A percentile compares a stretch with the other conserved stretches of the same genome.
phyloP scores from a whole-genome alignment of 768 basidiomycete species.

The Lactarius akahatsu region DNA sequence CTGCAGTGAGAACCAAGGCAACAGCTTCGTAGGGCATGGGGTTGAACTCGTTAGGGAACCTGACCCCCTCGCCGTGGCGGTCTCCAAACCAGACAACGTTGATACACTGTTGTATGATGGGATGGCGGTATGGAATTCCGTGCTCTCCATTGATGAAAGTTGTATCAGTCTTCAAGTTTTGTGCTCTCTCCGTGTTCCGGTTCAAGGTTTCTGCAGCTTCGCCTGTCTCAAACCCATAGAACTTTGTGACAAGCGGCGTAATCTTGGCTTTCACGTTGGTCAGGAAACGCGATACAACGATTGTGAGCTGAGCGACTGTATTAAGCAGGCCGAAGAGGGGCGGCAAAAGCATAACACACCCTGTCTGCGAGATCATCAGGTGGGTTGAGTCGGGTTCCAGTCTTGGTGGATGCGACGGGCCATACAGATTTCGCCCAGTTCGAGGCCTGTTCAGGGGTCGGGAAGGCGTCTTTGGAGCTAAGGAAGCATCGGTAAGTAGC shows the following conservation, averaged over 20 bases:
- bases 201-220: neutral
- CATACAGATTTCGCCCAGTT: conserved; percentile 13
- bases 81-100: conserved; percentile 14
- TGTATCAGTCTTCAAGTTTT: conserved; percentile 5
- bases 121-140: conserved; percentile 7
- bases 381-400: neutral
- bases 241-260: conserved; percentile 8
- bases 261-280: conserved; percentile 5
- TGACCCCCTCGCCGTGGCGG: neutral
- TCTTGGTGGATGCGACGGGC: conserved; percentile 12
- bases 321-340: neutral
- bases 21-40: conserved; percentile 16
- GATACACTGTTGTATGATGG: conserved; percentile 8
- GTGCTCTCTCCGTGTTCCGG: neutral
- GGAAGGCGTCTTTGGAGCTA: conserved; percentile 12
- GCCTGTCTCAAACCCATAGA: conserved; percentile 5
- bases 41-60: conserved; percentile 11
- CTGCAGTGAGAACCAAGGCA: neutral
- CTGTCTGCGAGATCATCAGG: conserved; percentile 1
- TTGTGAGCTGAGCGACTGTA: neutral
- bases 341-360: neutral
- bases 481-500: conserved; percentile 10
- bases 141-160: conserved; percentile 5
- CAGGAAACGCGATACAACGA: neutral
- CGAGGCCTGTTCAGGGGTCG: neutral